Base-by-base conservation (phyloP, 257 asterid genomes). In the Capsicum baccatum region DNA sequence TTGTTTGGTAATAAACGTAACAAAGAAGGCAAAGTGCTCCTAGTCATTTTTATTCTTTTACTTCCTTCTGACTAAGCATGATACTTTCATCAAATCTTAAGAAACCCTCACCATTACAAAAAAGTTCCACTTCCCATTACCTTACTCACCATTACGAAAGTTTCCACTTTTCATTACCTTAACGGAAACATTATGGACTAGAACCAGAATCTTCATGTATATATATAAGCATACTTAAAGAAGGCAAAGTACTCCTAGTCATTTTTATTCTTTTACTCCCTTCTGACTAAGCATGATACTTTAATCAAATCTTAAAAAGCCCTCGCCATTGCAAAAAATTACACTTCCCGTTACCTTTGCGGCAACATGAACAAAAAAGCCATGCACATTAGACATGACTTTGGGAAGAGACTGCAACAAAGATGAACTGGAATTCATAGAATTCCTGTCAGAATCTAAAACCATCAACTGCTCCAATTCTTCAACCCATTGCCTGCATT, bases 281-380 rank as follows among this genome's bases (percentile, higher is more conserved):
- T 52, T 6, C 64, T 54, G 47, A 21, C 26, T 33, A 26, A 78
- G 50, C 81, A 54, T 33, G 33, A 78, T 33, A 54, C 64, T 54
- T 26, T 11, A 5, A 14, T 52, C 44, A 52, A 21, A 17, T 71
- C 26, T 52, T 52, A 14, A 8, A 14, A 78, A 78, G 74, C 69
- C 6, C 26, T 56, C 57, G 67, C 60, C 39, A 59, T 14, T 48
- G 8, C 26, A 47, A 80, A 83, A 63, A 11, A 60, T 7, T 48
- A 12, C 69, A 50, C 74, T 64, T 76, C 78, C 84, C 56, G 82
- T 88, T 94, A 97, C 99, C 99, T 95, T 97, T 64, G 99, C 93
- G 59, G 99, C 99, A 73, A 97, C 97, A 85, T 97, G 99, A 86
- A 97, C 97, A 86, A 95, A 97, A 88, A 92, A 97, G 85, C 87